A percentile compares a stretch with the other conserved stretches of the same genome.
phyloP scores from a whole-genome alignment of 768 basidiomycete genomes.

The Termitomyces eurrhizus region DNA sequence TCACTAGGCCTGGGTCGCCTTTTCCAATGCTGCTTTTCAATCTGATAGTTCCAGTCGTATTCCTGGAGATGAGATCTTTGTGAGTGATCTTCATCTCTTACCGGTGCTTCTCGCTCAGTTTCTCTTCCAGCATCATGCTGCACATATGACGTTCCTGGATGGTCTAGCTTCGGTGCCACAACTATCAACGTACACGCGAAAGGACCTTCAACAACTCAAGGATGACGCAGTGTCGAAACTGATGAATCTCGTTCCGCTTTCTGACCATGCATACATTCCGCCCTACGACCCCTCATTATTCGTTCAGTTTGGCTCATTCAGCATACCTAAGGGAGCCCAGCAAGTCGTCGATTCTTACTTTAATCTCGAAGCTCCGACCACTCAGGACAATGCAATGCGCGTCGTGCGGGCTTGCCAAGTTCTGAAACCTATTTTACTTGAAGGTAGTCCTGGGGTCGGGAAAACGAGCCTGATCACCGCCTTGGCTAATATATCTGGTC shows the following conservation, averaged over 20 bases:
- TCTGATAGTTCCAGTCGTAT: slow-evolving; percentile 28
- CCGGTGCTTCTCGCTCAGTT: slow-evolving; percentile 6
- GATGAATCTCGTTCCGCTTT: slow-evolving; percentile 49
- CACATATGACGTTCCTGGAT: slow-evolving; percentile 89
- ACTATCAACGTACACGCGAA: slow-evolving; percentile 56
- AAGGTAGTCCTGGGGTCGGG: slow-evolving; percentile 97
- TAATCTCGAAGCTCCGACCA: slow-evolving; percentile 86
- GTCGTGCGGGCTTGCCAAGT: slow-evolving; percentile 89
- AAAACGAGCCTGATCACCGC: slow-evolving; percentile 94
- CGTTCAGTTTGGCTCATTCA: slow-evolving; percentile 72
- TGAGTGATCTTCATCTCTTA: slow-evolving; percentile 31
- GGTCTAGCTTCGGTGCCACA: slow-evolving; percentile 81
- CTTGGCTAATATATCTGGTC: slow-evolving; percentile 74
- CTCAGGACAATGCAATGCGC: slow-evolving; percentile 81
- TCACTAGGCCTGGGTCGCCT: slow-evolving; percentile 87
- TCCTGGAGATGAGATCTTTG: slow-evolving; percentile 56
- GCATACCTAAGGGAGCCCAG: slow-evolving; percentile 55
- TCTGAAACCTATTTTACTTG: slow-evolving; percentile 86
- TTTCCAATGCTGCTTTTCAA: slow-evolving; percentile 62
- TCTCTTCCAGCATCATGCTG: slow-evolving; percentile 80
- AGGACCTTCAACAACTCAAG: slow-evolving; percentile 59
- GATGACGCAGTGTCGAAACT: slow-evolving; percentile 53
- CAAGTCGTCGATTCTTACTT: slow-evolving; percentile 43
- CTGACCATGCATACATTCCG: slow-evolving; percentile 23
- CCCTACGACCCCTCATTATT: slow-evolving; percentile 28